Percentiles rank a stretch among this genome's conserved stretches.
These are phyloP conservation scores for Candolleomyces aberdarensis DNA, from an alignment of 768 basidiomycete species.

Conservation along the genomic window DNA sequence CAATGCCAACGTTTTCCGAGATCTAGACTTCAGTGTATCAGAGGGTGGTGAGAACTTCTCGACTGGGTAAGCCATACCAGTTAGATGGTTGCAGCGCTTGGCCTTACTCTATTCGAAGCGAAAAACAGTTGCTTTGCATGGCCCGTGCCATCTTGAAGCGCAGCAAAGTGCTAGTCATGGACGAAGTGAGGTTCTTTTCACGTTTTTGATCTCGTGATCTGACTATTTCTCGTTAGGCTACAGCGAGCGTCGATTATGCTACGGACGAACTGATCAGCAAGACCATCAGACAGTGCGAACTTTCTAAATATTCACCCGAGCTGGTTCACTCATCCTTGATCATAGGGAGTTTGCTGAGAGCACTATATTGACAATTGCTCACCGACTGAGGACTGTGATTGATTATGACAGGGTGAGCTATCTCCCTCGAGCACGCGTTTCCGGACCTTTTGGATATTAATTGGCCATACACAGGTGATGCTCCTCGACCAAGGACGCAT, in stretches of 20 bases:
- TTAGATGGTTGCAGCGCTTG: background rate
- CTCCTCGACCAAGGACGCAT: conserved; percentile 77
- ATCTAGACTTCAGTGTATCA: conserved; percentile 68
- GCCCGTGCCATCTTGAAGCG: conserved; percentile 81
- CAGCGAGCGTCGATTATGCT: conserved; percentile 80
- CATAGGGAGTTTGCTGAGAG: conserved; percentile 73
- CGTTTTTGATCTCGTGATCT: background rate
- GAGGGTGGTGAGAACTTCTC: conserved; percentile 92
- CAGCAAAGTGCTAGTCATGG: conserved; percentile 79
- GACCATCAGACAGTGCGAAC: conserved; percentile 71
- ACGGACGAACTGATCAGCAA: conserved; percentile 86
- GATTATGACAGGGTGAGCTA: conserved; percentile 73
- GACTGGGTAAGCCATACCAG: conserved; percentile 52
- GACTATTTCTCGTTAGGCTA: conserved; percentile 43
- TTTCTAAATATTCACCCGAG: background rate
- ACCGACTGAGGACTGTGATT: conserved; percentile 74
- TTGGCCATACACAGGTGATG: conserved; percentile 50
- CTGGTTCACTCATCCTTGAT: background rate
- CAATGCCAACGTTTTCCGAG: conserved; percentile 75
- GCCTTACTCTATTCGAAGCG: conserved; percentile 9
- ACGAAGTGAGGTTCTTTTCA: conserved; percentile 50
- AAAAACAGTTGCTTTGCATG: conserved; percentile 64
- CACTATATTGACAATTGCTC: conserved; percentile 85
- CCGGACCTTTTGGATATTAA: background rate
- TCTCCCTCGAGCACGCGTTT: conserved; percentile 1